Conservation (phyloP, 1,284 basidiomycete genomes). For the Irpex rosettiformis region DNA sequence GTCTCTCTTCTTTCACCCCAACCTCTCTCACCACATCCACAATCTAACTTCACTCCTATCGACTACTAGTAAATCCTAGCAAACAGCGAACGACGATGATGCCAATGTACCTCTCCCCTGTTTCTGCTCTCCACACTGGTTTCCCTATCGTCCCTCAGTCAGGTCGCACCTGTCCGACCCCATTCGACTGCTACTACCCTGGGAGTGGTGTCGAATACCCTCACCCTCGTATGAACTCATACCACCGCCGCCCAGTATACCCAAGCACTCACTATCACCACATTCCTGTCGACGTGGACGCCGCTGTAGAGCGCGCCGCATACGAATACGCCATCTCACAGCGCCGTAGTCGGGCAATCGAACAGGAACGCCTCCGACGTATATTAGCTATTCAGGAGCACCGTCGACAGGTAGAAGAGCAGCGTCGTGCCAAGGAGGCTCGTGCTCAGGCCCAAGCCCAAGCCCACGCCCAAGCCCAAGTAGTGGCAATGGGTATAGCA, state of each 20-base stretch:
- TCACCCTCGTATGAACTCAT: too few species aligned
- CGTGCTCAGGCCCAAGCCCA: slow-evolving; percentile 7
- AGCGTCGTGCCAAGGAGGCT: too few species aligned
- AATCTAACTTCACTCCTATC: neutral
- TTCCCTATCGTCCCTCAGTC: slow-evolving; percentile 1
- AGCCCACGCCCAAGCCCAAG: neutral
- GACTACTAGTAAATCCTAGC: neutral
- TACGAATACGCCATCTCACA: slow-evolving; percentile 18
- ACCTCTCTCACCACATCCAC: neutral
- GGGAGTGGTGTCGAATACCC: too few species aligned
- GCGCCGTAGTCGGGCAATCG: slow-evolving; percentile 17
- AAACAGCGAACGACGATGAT: slow-evolving; percentile 9
- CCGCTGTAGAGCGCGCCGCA: slow-evolving; percentile 17
- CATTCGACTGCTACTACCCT: slow-evolving; percentile 10
- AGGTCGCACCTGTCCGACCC: neutral
- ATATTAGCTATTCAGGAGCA: slow-evolving; percentile 2
- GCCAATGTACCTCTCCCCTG: slow-evolving; percentile 20
- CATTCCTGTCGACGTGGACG: slow-evolving; percentile 8
- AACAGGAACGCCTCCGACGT: slow-evolving; percentile 10
- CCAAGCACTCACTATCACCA: neutral
- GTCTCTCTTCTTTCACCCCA: neutral
- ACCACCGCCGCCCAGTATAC: neutral
- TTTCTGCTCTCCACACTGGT: slow-evolving; percentile 13
- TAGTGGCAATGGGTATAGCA: too few species aligned
- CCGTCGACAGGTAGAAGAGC: slow-evolving; percentile 14